phyloP scores from a whole-genome alignment of 495 filamentous ascomycete species.

The Penicillium ucsense region DNA sequence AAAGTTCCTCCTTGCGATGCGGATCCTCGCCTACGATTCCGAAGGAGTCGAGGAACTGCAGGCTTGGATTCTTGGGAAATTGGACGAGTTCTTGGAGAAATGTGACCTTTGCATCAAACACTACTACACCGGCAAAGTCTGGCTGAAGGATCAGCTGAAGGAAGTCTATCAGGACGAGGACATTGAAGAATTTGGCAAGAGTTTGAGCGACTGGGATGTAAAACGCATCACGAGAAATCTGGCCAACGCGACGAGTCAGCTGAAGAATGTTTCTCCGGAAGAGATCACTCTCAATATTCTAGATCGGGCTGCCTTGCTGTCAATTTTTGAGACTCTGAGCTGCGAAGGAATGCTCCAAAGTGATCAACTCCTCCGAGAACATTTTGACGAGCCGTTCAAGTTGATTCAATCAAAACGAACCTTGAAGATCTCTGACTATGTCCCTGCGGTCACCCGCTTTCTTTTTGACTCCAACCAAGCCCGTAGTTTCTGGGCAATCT shows the following conservation, averaged over 20 bases:
- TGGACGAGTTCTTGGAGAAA: constrained; percentile 47
- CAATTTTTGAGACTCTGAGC: constrained; percentile 55
- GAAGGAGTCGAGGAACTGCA: constrained; percentile 52
- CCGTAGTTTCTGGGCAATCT: constrained; percentile 57
- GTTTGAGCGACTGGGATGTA: constrained; percentile 50
- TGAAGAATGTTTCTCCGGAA: constrained; percentile 38
- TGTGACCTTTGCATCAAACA: constrained; percentile 74
- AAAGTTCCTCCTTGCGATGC: constrained; percentile 51
- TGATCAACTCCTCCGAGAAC: constrained; percentile 37
- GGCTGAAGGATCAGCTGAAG: constrained; percentile 49
- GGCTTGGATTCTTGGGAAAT: constrained; percentile 44
- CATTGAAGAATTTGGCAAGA: constrained; percentile 44
- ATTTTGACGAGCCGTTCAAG: constrained; percentile 71
- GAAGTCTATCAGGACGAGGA: constrained; percentile 55
- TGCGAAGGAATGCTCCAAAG: constrained; percentile 50
- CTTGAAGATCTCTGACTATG: constrained; percentile 57
- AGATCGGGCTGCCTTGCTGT: constrained; percentile 40
- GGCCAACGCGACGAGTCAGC: constrained; percentile 32
- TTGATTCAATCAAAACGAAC: constrained; percentile 62
- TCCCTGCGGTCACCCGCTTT: constrained; percentile 72
- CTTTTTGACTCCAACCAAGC: constrained; percentile 57
- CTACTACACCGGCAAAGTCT: constrained; percentile 65
- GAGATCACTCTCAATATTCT: constrained; percentile 40
- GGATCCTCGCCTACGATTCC: constrained; percentile 56
- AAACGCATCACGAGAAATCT: constrained; percentile 52